phyloP scores from a whole-genome alignment of 192 early-diverging fungal species.

The Chytriomyces hyalinus region DNA sequence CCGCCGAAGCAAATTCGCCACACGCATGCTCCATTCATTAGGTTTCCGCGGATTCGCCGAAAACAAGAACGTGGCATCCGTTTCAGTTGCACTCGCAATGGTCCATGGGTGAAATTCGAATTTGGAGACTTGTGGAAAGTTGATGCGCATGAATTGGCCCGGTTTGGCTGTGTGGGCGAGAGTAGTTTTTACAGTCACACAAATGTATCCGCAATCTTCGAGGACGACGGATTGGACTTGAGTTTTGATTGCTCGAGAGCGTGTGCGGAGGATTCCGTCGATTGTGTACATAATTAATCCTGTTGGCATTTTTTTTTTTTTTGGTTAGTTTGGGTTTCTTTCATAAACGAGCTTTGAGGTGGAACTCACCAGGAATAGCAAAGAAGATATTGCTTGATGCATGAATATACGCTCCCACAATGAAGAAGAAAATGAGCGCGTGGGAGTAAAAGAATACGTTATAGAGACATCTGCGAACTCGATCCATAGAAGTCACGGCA shows the following conservation, averaged over 20 bases:
- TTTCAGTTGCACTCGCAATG: slow-evolving; percentile 59
- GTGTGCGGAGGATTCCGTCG: slow-evolving; percentile 70
- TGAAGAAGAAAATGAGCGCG: slow-evolving; percentile 34
- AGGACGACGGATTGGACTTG: slow-evolving; percentile 58
- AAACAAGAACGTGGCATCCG: slow-evolving; percentile 21
- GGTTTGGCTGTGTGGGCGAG: slow-evolving; percentile 36
- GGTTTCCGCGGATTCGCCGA: not conserved
- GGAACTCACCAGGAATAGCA: slow-evolving; percentile 9
- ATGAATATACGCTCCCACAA: slow-evolving; percentile 35
- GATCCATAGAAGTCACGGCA: slow-evolving; percentile 31
- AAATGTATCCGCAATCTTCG: slow-evolving; percentile 68
- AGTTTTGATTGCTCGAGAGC: slow-evolving; percentile 50
- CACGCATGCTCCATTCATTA: slow-evolving; percentile 20
- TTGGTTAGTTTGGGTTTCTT: slow-evolving; percentile 19
- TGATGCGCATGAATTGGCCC: slow-evolving; percentile 79
- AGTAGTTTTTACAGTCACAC: slow-evolving; percentile 62
- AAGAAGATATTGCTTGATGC: slow-evolving; percentile 21
- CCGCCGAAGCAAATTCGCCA: slow-evolving; percentile 3
- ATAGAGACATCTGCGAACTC: slow-evolving; percentile 27
- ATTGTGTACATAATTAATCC: slow-evolving; percentile 63
- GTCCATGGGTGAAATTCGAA: slow-evolving; percentile 84
- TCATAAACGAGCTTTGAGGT: not conserved
- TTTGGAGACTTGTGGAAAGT: slow-evolving; percentile 72
- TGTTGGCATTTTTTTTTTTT: slow-evolving; percentile 3
- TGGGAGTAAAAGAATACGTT: slow-evolving; percentile 39